phyloP scores from a whole-genome alignment of 768 basidiomycete genomes.

The Hemileccinum impolitum region DNA sequence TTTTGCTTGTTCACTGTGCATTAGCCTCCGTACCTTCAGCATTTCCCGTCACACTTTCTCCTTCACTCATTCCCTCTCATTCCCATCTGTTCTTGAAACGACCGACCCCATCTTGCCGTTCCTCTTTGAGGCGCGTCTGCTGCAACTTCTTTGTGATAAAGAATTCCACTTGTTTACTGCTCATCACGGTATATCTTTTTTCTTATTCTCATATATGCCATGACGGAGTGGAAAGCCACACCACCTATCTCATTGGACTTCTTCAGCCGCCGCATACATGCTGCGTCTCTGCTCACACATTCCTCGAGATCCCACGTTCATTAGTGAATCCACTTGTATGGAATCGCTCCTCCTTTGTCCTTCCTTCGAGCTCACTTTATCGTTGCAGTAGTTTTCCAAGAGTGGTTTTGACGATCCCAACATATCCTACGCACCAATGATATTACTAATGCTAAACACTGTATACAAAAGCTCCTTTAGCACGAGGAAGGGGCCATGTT shows the following conservation, averaged over 20 bases:
- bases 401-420: conserved; percentile 8
- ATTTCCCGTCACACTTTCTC: conserved; percentile 1
- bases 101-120: conserved; percentile 8
- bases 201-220: conserved; percentile 15
- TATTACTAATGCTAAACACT: background rate
- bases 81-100: conserved; percentile 12
- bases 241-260: conserved; percentile 14
- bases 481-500: conserved; percentile 2
- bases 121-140: background rate
- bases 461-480: too few relatives aligned
- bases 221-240: conserved; percentile 20
- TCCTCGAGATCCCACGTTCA: conserved; percentile 14
- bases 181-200: conserved; percentile 23
- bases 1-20: conserved; percentile 25
- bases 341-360: conserved; percentile 14
- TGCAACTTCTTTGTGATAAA: conserved; percentile 14
- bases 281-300: conserved; percentile 9
- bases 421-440: conserved; percentile 14
- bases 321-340: conserved; percentile 26
- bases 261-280: conserved; percentile 9
- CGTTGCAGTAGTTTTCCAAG: conserved; percentile 18
- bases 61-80: conserved; percentile 1
- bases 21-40: conserved; percentile 7
- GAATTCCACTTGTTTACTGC: conserved; percentile 7
- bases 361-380: conserved; percentile 20